Conservation (phyloP, 371 early-diverging fungal genomes). For the Saksenaea vasiformis region DNA sequence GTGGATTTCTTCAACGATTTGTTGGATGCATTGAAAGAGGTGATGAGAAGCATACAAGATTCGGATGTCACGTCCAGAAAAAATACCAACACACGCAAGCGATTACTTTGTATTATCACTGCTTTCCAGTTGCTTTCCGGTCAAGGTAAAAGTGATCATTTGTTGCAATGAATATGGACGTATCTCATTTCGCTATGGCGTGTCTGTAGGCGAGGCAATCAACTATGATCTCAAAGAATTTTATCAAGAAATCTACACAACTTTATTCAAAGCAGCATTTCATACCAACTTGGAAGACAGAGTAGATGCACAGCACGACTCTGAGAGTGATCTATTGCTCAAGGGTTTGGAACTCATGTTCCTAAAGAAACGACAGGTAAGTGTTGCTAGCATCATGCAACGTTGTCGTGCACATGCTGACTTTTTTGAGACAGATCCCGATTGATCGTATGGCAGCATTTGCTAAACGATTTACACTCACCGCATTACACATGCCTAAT, state of each 20-base stretch:
- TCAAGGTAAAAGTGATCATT: too few species aligned
- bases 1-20: conserved; percentile 94
- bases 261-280: conserved; percentile 70
- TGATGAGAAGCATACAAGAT: conserved; percentile 57
- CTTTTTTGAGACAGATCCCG: conserved; percentile 53
- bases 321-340: conserved; percentile 77
- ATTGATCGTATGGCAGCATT: conserved; percentile 71
- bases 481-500: conserved; percentile 54
- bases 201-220: conserved; percentile 68
- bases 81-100: conserved; percentile 56
- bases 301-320: conserved; percentile 44
- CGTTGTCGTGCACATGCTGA: background rate
- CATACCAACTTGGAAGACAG: conserved; percentile 65
- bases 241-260: conserved; percentile 76
- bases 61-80: conserved; percentile 36
- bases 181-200: background rate
- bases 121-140: conserved; percentile 86
- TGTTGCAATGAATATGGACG: background rate
- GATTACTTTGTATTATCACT: conserved; percentile 85
- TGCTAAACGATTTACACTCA: conserved; percentile 64
- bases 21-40: conserved; percentile 76
- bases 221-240: conserved; percentile 89
- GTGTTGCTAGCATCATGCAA: background rate
- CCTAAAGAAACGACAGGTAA: conserved; percentile 73
- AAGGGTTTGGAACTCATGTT: conserved; percentile 83